Evolutionary conservation across 257 asterid species (phyloP).

Genomic region (Fraxinus cuspidata): DNA sequence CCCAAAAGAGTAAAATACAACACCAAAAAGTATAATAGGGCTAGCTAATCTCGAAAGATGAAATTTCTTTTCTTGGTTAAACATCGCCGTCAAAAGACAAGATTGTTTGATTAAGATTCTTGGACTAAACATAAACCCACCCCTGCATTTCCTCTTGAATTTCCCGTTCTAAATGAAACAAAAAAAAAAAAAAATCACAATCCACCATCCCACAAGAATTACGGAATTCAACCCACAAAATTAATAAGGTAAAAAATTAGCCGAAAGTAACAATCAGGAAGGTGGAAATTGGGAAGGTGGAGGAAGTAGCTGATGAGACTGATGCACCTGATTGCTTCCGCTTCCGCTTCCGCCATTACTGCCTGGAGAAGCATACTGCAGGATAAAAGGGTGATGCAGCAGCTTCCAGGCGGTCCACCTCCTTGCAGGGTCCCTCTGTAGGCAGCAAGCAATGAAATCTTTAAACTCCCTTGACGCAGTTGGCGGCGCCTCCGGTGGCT

Average conservation of each 20-base stretch:
- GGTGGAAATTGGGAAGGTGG: neutral
- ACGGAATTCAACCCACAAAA: neutral
- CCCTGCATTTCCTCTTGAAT: neutral
- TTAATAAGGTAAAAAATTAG: neutral
- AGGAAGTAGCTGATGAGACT: conserved; percentile 4
- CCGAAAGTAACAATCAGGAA: neutral
- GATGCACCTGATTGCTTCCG: conserved; percentile 5
- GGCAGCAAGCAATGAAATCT: conserved; percentile 59
- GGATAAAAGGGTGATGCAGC: conserved; percentile 53
- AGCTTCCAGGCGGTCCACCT: conserved; percentile 58
- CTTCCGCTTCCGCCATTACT: conserved; percentile 5
- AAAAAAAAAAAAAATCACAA: neutral
- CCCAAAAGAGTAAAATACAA: neutral
- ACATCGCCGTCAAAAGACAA: neutral
- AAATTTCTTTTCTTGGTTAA: neutral
- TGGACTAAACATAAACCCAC: neutral
- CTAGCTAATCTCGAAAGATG: neutral
- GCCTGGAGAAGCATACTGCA: conserved; percentile 47
- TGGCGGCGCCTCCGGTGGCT: conserved; percentile 25
- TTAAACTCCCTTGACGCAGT: conserved; percentile 31
- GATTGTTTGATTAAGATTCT: neutral
- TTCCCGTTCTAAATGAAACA: neutral
- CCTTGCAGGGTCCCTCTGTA: conserved; percentile 55
- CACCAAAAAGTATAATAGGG: neutral
- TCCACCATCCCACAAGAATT: conserved; percentile 1